Percentiles rank a stretch among this genome's conserved stretches.
Conservation (phyloP, 768 basidiomycete genomes). For the Mycena leptocephala region DNA sequence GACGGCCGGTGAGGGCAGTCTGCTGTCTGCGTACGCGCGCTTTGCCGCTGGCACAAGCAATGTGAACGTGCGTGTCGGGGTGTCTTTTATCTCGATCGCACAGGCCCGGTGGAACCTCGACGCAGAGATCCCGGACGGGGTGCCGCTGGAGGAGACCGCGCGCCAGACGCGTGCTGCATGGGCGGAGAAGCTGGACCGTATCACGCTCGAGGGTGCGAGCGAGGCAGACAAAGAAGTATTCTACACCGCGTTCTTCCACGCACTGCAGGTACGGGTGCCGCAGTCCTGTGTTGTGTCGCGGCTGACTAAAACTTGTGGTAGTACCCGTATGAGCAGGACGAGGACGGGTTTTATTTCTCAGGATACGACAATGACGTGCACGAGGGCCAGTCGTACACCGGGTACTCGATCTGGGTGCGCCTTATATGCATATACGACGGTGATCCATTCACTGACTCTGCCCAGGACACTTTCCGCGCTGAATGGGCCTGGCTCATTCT, state of each 20-base stretch:
- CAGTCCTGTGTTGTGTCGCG: not conserved
- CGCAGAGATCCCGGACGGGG: conserved; percentile 62
- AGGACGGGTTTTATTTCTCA: conserved; percentile 81
- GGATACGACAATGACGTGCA: conserved; percentile 82
- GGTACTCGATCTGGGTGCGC: conserved; percentile 85
- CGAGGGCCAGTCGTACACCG: conserved; percentile 81
- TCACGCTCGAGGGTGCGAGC: conserved; percentile 59
- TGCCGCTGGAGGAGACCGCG: conserved; percentile 61
- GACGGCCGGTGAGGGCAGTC: conserved; percentile 48
- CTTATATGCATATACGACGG: not conserved
- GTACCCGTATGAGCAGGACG: conserved; percentile 86
- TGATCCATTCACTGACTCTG: not conserved
- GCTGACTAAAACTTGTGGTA: conserved; percentile 47
- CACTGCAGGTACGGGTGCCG: conserved; percentile 42
- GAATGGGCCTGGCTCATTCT: conserved; percentile 87
- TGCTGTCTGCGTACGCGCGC: conserved; percentile 60
- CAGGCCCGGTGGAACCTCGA: conserved; percentile 67
- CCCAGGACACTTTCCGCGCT: conserved; percentile 84
- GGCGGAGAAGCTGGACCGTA: conserved; percentile 65
- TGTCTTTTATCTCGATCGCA: conserved; percentile 74
- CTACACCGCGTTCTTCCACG: conserved; percentile 59
- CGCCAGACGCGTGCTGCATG: conserved; percentile 57
- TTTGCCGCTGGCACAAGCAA: conserved; percentile 47
- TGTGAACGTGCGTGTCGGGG: conserved; percentile 70
- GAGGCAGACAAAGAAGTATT: conserved; percentile 55